Conservation (phyloP, 352 stramenopile genomes). For the Phytophthora chlamydospora region DNA sequence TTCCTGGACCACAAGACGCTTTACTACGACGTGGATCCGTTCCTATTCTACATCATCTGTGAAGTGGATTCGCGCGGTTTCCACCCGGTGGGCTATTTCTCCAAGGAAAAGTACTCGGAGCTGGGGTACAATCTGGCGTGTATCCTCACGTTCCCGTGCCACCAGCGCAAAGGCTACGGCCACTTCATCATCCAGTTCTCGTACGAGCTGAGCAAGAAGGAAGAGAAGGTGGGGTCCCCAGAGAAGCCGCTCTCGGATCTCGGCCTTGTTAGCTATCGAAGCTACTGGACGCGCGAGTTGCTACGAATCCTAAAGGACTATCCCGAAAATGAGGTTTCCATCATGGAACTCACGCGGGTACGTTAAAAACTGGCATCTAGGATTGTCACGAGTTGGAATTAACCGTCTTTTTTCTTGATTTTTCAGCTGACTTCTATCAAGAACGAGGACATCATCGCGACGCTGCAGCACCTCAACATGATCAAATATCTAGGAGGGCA, state of each 20-base stretch:
- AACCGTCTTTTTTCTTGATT: constrained; percentile 1
- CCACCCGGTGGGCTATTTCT: constrained; percentile 99
- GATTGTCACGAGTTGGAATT: background rate
- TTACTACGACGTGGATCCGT: constrained; percentile 99
- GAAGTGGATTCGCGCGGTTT: constrained; percentile 92
- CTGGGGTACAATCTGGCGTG: constrained; percentile 99
- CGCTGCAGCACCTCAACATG: constrained; percentile 98
- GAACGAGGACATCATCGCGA: constrained; percentile 99
- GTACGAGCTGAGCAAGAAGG: constrained; percentile 99
- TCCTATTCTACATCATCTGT: constrained; percentile 99
- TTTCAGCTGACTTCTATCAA: constrained; percentile 89
- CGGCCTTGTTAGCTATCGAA: constrained; percentile 98
- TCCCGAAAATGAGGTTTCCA: constrained; percentile 85
- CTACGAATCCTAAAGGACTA: constrained; percentile 90
- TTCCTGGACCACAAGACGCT: constrained; percentile 99
- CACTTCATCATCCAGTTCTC: constrained; percentile 99
- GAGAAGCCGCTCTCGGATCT: constrained; percentile 99
- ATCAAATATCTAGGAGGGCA: constrained; percentile 99
- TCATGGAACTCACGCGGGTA: constrained; percentile 96
- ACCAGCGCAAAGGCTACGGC: constrained; percentile 98
- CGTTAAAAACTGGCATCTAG: constrained; percentile 20
- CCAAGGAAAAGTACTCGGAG: constrained; percentile 98
- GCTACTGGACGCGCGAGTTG: constrained; percentile 98
- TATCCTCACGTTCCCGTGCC: constrained; percentile 99
- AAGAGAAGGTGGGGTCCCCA: constrained; percentile 97